A percentile compares a stretch with the other conserved stretches of the same genome.
Evolutionary conservation across 768 basidiomycete species (phyloP).

Genomic region (Rhodotorula graminis): DNA sequence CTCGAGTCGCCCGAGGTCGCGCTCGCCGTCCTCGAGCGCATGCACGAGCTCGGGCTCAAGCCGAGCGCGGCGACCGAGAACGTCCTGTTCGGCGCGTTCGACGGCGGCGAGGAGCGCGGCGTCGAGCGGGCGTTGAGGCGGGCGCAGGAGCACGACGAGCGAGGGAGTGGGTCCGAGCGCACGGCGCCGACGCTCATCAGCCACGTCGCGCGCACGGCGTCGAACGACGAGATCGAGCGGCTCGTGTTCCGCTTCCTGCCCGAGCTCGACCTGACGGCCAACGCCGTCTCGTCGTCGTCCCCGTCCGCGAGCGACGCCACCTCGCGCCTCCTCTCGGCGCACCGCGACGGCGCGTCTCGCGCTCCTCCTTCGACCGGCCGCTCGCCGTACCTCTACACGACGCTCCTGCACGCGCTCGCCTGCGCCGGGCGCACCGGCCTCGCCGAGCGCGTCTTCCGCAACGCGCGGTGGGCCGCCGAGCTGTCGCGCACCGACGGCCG

Average conservation of each 20-base stretch:
- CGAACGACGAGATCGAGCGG: slow-evolving; percentile 51
- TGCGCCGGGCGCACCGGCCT: slow-evolving; percentile 57
- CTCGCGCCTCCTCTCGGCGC: background rate
- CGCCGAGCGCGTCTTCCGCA: slow-evolving; percentile 62
- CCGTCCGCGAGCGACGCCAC: background rate
- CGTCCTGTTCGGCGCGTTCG: slow-evolving; percentile 14
- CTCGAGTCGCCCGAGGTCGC: slow-evolving; percentile 32
- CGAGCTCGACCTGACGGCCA: slow-evolving; percentile 19
- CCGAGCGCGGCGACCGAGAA: slow-evolving; percentile 29
- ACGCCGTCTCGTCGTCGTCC: background rate
- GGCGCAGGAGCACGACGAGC: background rate
- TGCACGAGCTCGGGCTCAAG: background rate
- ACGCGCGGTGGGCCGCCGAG: slow-evolving; percentile 55
- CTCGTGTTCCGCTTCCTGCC: slow-evolving; percentile 60
- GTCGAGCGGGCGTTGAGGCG: background rate
- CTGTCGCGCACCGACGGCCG: slow-evolving; percentile 39
- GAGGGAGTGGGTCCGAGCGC: slow-evolving; percentile 32
- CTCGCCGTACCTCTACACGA: slow-evolving; percentile 57
- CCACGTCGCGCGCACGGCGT: slow-evolving; percentile 56
- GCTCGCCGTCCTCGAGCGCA: slow-evolving; percentile 20
- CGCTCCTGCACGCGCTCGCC: slow-evolving; percentile 59
- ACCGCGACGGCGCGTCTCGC: background rate
- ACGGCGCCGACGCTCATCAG: slow-evolving; percentile 57
- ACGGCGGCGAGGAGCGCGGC: background rate
- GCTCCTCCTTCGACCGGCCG: slow-evolving; percentile 4